These are phyloP conservation scores for Pistacia atlantica DNA, from an alignment of 345 rosid genomes.

Conservation along the genomic window DNA sequence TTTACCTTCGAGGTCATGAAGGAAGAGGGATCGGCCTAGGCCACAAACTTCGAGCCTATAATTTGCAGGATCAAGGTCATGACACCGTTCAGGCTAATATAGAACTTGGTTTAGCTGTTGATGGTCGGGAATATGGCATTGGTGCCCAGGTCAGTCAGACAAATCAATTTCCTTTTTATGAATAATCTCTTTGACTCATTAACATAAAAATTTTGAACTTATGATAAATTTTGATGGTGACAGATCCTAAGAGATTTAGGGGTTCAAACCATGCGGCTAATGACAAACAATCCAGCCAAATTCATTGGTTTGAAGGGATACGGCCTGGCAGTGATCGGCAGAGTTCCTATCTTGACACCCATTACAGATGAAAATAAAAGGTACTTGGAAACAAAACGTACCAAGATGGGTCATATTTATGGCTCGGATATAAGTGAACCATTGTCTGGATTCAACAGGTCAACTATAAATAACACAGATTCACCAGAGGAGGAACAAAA, in stretches of 20 bases:
- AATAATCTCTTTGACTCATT: not conserved
- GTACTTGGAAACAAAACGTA: conserved; percentile 80
- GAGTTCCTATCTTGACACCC: conserved; percentile 82
- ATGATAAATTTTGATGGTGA: not conserved
- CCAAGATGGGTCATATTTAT: conserved; percentile 82
- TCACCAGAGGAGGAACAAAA: conserved; percentile 21
- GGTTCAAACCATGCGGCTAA: conserved; percentile 75
- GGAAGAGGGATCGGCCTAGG: conserved; percentile 95
- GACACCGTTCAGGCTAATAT: conserved; percentile 88
- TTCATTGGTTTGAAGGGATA: conserved; percentile 82
- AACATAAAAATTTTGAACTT: not conserved
- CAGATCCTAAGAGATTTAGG: conserved; percentile 84
- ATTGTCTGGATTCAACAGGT: conserved; percentile 37
- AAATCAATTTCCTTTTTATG: not conserved
- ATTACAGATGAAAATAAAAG: conserved; percentile 78
- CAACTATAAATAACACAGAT: conserved; percentile 17
- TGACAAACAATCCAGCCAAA: conserved; percentile 95
- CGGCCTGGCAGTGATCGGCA: conserved; percentile 76
- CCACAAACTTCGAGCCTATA: conserved; percentile 83
- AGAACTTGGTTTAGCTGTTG: conserved; percentile 82
- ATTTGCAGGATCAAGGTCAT: conserved; percentile 86
- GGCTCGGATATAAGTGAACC: conserved; percentile 67
- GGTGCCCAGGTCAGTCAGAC: conserved; percentile 77
- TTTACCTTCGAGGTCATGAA: conserved; percentile 90
- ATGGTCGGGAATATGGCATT: conserved; percentile 84